Conservation (phyloP, 192 early-diverging fungal genomes). For the Kickxella alabastrina region DNA sequence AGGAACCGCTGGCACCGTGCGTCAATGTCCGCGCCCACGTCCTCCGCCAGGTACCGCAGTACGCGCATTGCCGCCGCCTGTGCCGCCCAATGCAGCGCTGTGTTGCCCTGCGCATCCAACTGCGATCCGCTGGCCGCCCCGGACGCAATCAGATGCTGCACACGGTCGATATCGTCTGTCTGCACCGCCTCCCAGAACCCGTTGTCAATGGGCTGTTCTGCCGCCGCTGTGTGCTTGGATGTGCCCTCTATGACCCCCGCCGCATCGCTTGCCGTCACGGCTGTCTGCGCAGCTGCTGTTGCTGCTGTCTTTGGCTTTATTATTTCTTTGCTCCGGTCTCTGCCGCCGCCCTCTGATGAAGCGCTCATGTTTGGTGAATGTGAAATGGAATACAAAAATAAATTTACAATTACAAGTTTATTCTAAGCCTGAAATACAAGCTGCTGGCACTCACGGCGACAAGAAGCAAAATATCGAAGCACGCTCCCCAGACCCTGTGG, state of each 20-base stretch:
- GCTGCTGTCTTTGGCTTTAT: not conserved
- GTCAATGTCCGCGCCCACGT: constrained; percentile 67
- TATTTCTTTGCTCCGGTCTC: constrained; percentile 18
- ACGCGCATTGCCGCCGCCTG: constrained; percentile 68
- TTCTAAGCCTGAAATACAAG: not conserved
- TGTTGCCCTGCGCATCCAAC: constrained; percentile 64
- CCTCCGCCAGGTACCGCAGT: constrained; percentile 73
- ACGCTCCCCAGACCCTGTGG: no score
- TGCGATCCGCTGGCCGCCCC: constrained; percentile 52
- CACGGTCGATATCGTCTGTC: constrained; percentile 58
- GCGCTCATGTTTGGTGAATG: not conserved
- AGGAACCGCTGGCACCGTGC: constrained; percentile 67
- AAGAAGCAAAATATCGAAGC: no score
- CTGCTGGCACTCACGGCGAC: not conserved
- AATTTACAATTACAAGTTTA: no score
- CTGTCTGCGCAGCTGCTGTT: not conserved
- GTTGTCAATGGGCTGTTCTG: constrained; percentile 6
- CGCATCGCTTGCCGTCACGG: constrained; percentile 5
- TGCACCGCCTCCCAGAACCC: constrained; percentile 58
- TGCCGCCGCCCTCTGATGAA: constrained; percentile 22
- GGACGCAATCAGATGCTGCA: constrained; percentile 56
- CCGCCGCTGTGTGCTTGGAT: not conserved
- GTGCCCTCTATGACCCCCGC: constrained; percentile 6
- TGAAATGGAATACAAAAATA: no score
- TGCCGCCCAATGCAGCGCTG: constrained; percentile 84